Percentiles rank a stretch among this genome's conserved stretches.
Evolutionary conservation across 202 grass and related monocot species (phyloP).

Genomic region (Carex arenaria): DNA sequence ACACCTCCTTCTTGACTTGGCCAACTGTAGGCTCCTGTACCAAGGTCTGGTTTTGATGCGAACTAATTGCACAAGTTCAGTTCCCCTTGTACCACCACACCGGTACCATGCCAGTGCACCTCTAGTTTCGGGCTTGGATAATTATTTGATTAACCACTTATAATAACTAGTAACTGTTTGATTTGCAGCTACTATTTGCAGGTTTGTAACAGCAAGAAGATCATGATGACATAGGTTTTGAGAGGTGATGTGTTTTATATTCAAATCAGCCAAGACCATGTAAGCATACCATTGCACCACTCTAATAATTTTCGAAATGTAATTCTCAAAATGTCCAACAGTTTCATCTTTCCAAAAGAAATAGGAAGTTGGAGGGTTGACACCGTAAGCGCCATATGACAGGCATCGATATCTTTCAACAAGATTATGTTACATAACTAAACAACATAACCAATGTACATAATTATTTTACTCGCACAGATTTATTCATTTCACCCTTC

Average conservation of each 20-base stretch:
- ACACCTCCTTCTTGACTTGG: background rate
- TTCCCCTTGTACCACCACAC: background rate
- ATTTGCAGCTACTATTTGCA: background rate
- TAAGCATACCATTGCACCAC: background rate
- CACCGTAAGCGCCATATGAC: background rate
- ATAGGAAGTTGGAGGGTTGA: background rate
- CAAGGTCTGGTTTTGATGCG: background rate
- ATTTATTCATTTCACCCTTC: background rate
- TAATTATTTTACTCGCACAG: background rate
- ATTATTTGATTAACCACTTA: background rate
- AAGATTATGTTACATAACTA: background rate
- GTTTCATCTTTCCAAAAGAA: background rate
- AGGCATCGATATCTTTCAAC: background rate
- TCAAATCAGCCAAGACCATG: too few species aligned
- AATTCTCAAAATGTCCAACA: too few species aligned
- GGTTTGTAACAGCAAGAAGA: background rate
- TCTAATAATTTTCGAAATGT: too few species aligned
- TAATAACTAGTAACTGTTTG: background rate
- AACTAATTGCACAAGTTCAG: background rate
- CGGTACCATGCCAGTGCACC: background rate
- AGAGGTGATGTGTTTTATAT: background rate
- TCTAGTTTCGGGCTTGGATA: background rate
- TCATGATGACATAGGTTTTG: background rate
- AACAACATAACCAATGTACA: background rate
- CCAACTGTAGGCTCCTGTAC: background rate